phyloP scores from a whole-genome alignment of 768 basidiomycete genomes.

The Fomitopsis serialis region DNA sequence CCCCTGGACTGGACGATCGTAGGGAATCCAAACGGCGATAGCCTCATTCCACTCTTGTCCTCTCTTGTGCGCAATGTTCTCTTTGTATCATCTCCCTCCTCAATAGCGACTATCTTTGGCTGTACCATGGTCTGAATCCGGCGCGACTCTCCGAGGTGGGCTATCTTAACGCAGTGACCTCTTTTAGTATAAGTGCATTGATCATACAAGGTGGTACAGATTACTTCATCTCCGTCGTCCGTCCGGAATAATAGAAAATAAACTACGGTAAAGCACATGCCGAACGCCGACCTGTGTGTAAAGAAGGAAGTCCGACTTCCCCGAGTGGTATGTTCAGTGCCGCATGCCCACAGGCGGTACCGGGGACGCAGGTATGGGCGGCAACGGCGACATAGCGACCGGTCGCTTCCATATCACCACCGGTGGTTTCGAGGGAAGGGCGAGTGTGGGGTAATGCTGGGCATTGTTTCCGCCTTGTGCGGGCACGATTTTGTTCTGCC shows the following conservation, averaged over 20 bases:
- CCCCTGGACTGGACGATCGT: conserved; percentile 63
- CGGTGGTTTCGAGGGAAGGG: neutral
- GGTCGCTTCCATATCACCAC: conserved; percentile 3
- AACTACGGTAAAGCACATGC: neutral
- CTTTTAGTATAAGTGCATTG: neutral
- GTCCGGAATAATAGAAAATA: neutral
- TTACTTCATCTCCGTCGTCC: neutral
- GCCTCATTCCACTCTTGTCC: neutral
- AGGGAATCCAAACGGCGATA: conserved; percentile 65
- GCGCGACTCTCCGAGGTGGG: neutral
- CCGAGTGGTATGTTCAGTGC: neutral
- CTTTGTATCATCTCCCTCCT: too few relatives aligned
- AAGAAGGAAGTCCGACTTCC: too few relatives aligned
- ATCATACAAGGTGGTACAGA: neutral
- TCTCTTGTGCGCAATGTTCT: neutral
- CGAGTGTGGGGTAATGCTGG: neutral
- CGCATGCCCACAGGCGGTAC: neutral
- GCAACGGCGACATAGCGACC: neutral
- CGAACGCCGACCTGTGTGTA: too few relatives aligned
- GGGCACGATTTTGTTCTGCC: neutral
- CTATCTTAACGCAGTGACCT: neutral
- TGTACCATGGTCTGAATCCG: too few relatives aligned
- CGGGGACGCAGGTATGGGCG: conserved; percentile 1
- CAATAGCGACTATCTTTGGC: too few relatives aligned
- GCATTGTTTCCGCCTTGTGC: neutral